Evolutionary conservation across 441 rosid genomes (phyloP), one percentile per base, ranked within the genome.

Genomic region (Erysimum cheiri): DNA sequence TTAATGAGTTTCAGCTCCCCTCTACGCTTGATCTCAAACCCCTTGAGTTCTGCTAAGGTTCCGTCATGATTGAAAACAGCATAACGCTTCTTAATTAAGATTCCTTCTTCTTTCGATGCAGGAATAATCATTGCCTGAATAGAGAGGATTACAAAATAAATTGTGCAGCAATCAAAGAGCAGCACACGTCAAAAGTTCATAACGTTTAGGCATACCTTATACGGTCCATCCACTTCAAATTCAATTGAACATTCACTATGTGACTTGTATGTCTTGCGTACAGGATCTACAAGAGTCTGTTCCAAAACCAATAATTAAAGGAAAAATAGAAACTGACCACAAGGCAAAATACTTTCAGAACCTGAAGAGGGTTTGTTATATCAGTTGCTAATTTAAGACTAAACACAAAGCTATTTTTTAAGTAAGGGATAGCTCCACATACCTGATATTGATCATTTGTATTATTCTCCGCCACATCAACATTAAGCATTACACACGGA

Each of bases 221-320:
- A 95, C 39, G 98, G 98, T 72, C 99, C 99, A 85, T 95, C 99
- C 75, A 95, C 99, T 87, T 95, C 99, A 82, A 95, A 95, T 80
- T 95, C 98, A 77, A 95, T 95, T 60, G 99, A 95, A 85, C 99
- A 95, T 84, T 95, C 99, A 64, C 97, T 95, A 63, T 84, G 95
- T 43, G 89, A 87, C 75, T 81, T 71, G 74, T 95, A 95, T 54
- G 84, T 85, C 82, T 92, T 95, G 73, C 78, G 80, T 77, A 89
- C 63, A 54, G 94, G 92, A 84, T 95, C 96, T 33, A 70, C 77
- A 26, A 95, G 98, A 29, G 96, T 92, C 99, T 95, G 85, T 64
- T 56, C 60, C 69, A 77, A 76, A 58, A 73, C 57, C 19, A 78
- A 61, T 31, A 57, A 19, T 67, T 19, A 69, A 73, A 67, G 57